These are phyloP conservation scores for Trichoderma simmonsii DNA, from an alignment of 2,329 filamentous ascomycete species.

Conservation along the genomic window DNA sequence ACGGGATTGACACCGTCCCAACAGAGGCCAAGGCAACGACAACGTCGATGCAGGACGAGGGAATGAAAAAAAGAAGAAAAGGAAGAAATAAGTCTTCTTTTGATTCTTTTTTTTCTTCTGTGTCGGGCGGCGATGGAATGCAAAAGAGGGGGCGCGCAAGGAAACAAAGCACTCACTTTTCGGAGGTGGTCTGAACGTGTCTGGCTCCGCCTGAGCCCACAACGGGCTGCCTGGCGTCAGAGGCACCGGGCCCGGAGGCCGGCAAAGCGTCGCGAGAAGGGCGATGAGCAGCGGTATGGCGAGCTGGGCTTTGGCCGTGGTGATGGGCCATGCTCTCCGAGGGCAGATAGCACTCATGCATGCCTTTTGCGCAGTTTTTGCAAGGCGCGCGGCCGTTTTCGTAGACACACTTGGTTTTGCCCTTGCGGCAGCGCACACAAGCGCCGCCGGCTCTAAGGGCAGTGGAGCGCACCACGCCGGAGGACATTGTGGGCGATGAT, in stretches of 20 bases:
- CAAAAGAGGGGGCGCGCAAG: not conserved
- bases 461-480: slow-evolving; percentile 53
- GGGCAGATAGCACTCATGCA: slow-evolving; percentile 62
- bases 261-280: slow-evolving; percentile 54
- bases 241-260: slow-evolving; percentile 47
- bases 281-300: slow-evolving; percentile 46
- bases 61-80: not conserved
- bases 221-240: slow-evolving; percentile 43
- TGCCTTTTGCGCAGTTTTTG: slow-evolving; percentile 61
- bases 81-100: not conserved
- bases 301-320: slow-evolving; percentile 57
- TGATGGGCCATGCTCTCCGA: slow-evolving; percentile 59
- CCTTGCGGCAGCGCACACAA: slow-evolving; percentile 61
- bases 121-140: not conserved
- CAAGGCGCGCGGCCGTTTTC: slow-evolving; percentile 60
- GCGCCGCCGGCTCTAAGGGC: slow-evolving; percentile 59
- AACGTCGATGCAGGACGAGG: not conserved
- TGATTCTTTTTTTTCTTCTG: not conserved
- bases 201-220: slow-evolving; percentile 45
- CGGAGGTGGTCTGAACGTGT: slow-evolving; percentile 45
- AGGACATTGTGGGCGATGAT: slow-evolving; percentile 38
- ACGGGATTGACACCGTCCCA: not conserved
- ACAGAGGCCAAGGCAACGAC: not conserved
- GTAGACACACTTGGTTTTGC: slow-evolving; percentile 63
- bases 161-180: slow-evolving; percentile 50